These are phyloP conservation scores for Cutaneotrichosporon sp. DNA, from an alignment of 1,284 basidiomycete genomes.

Conservation along the genomic window DNA sequence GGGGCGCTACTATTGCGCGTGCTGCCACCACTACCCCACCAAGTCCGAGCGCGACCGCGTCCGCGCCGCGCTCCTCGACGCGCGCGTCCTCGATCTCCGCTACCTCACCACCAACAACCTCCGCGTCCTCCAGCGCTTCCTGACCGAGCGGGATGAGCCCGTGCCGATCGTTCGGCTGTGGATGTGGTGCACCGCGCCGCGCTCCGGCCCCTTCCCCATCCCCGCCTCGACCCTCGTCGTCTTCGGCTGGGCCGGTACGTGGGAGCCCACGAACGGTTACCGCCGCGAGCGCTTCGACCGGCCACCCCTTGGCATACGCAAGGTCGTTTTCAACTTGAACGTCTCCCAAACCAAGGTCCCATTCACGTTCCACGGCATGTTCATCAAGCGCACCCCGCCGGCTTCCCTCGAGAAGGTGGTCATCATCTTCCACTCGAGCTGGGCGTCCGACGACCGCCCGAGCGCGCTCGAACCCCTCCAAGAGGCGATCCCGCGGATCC, in stretches of 20 bases:
- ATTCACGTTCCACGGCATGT: neutral
- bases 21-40: neutral
- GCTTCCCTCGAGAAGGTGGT: slow-evolving; percentile 1
- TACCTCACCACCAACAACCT: neutral
- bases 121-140: neutral
- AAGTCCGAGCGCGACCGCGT: neutral
- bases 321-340: slow-evolving; percentile 1
- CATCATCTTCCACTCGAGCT: slow-evolving; percentile 4
- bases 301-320: neutral
- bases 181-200: slow-evolving; percentile 3
- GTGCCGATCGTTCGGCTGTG: neutral
- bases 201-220: neutral
- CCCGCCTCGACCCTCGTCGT: neutral
- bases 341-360: slow-evolving; percentile 4
- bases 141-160: neutral
- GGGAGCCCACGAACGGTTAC: slow-evolving; percentile 1
- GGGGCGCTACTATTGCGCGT: neutral
- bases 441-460: neutral
- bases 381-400: neutral
- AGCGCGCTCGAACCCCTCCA: neutral
- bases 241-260: slow-evolving; percentile 7
- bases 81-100: slow-evolving; percentile 5
- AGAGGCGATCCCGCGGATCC: neutral
- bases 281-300: neutral
- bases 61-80: neutral